Evolutionary conservation across 2,329 filamentous ascomycete genomes (phyloP).

Genomic region (Phialophora expanda): DNA sequence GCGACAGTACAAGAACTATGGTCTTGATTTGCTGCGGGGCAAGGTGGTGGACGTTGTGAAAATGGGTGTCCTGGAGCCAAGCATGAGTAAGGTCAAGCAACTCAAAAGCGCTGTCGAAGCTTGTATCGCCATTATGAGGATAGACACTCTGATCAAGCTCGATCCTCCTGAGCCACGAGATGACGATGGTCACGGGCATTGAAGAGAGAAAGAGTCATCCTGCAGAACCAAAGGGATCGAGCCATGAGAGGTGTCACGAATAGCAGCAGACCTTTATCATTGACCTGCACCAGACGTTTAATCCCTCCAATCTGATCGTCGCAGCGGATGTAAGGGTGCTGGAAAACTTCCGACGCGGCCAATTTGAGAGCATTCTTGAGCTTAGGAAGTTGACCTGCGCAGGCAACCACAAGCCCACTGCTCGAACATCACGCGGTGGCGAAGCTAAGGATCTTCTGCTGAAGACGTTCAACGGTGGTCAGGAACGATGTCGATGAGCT

Average conservation of each 20-base stretch:
- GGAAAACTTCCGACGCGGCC: not conserved
- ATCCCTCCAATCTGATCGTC: not conserved
- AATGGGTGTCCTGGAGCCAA: slow-evolving; percentile 92
- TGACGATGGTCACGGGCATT: slow-evolving; percentile 69
- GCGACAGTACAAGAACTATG: slow-evolving; percentile 99
- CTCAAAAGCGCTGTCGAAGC: slow-evolving; percentile 98
- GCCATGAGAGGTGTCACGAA: not conserved
- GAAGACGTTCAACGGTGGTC: not conserved
- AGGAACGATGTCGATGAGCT: not conserved
- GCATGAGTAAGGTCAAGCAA: slow-evolving; percentile 97
- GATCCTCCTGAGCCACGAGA: slow-evolving; percentile 77
- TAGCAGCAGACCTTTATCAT: not conserved
- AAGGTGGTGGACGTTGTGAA: slow-evolving; percentile 94
- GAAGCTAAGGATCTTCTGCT: not conserved
- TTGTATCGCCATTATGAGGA: slow-evolving; percentile 98
- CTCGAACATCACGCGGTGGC: not conserved
- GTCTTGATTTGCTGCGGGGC: slow-evolving; percentile 84
- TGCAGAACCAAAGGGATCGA: not conserved
- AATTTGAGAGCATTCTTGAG: not conserved
- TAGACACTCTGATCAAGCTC: slow-evolving; percentile 97
- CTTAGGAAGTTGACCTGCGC: not conserved
- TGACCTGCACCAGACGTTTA: not conserved
- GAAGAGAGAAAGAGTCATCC: slow-evolving; percentile 3
- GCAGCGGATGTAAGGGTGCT: not conserved
- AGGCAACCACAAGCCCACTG: not conserved